Conservation (phyloP, 768 basidiomycete genomes). For the Mycena latifolia region DNA sequence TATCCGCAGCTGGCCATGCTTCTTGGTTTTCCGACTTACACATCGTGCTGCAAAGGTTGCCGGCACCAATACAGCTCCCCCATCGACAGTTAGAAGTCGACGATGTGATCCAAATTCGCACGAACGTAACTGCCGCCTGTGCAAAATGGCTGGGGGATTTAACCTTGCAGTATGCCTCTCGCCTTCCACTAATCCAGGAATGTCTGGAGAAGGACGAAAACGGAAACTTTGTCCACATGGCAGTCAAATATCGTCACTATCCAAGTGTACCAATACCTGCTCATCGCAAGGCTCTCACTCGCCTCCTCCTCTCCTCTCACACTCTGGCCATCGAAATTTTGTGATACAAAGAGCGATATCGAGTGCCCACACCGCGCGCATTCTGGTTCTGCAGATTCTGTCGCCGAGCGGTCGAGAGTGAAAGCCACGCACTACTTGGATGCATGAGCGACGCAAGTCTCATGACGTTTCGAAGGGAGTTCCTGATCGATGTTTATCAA, state of each 20-base stretch:
- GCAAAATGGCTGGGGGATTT: not conserved
- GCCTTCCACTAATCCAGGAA: not conserved
- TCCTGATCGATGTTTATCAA: not conserved
- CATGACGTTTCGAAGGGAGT: too few relatives aligned
- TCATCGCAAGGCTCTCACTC: too few relatives aligned
- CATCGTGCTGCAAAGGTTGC: not conserved
- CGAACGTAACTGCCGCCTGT: not conserved
- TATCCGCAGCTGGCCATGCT: not conserved
- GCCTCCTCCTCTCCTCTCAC: not conserved
- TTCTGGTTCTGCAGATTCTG: constrained; percentile 9
- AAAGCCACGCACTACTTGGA: too few relatives aligned
- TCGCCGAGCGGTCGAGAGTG: not conserved
- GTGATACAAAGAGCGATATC: constrained; percentile 2
- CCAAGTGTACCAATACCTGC: not conserved
- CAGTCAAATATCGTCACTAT: not conserved
- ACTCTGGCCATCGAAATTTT: not conserved
- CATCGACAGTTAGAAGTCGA: not conserved
- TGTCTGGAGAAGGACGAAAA: not conserved
- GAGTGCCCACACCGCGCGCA: not conserved
- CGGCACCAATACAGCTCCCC: not conserved
- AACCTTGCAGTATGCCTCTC: not conserved
- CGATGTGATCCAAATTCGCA: not conserved
- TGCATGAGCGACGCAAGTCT: too few relatives aligned
- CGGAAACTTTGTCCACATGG: not conserved
- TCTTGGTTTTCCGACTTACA: constrained; percentile 1